Evolutionary conservation across 352 stramenopile genomes (phyloP), one percentile per base, ranked within the genome.

Genomic region (Lagenidium giganteum): DNA sequence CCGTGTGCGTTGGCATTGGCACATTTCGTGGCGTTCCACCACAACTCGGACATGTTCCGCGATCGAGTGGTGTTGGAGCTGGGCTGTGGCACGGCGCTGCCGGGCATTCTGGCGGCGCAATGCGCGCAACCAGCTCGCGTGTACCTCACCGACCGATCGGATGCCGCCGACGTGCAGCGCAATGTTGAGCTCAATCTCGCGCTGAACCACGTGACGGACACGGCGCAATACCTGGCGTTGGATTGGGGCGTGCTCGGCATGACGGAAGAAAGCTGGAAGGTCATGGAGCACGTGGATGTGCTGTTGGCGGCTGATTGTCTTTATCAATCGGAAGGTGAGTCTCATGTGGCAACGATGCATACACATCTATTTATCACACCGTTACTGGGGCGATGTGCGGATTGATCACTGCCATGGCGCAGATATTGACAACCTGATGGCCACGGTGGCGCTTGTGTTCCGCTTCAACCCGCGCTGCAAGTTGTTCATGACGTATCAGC

Each of bases 361-460:
- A n/a, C n/a, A n/a, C n/a, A n/a, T n/a, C n/a, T n/a, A n/a, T n/a
- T n/a, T n/a, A n/a, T n/a, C n/a, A n/a, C n/a, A n/a, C n/a, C n/a
- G n/a, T n/a, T n/a, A n/a, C n/a, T n/a, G n/a, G n/a, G n/a, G n/a
- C n/a, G n/a, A n/a, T n/a, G n/a, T n/a, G 17, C 14, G 9, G 16
- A 16, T 16, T 8, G 17, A 14, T 3, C 12, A 23, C 31, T 12
- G 24, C 20, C 17, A 18, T 14, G 16, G 24, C 14, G 25, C 20
- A 87, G 75, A 83, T 54, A 85, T 87, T 45, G 75, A 87, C 22
- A 82, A 78, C 24, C 71, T 84, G 20, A 29, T 87, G 5, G 67
- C 68, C n/a, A 87, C 62, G 0, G 65, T 85, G n/a, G 72, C 71
- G 12, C 27, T 83, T 8, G 57, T 87, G 32, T 80, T 85, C 42